Evolutionary conservation across 306 rosid species (phyloP), one percentile per base, ranked within the genome.

Genomic region (Erythrophleum fordii): DNA sequence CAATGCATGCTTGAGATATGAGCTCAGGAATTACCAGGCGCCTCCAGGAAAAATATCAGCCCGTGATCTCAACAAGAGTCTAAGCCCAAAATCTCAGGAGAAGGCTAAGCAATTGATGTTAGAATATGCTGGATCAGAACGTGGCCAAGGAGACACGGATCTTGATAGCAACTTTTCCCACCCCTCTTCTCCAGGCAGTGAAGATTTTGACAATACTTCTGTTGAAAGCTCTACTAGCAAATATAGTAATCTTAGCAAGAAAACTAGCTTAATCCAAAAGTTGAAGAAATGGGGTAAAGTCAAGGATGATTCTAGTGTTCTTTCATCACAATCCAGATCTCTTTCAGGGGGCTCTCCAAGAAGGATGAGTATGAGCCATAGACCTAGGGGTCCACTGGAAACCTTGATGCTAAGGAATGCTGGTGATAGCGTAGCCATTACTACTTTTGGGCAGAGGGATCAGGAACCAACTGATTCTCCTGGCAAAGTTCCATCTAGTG

Each of bases 171-270:
- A 96, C 82, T 89, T 89, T 78, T 96, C 98, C 65, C 98, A 96
- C 52, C 98, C 98, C 13, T 95, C 99, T 76, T 95, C 99, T 79
- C 98, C 99, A 5, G 97, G 99, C 79, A 96, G 99, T 83, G 99
- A 96, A 81, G 99, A 96, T 81, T 90, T 93, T 77, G 99, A 93
- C 61, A 96, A 92, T 88, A 88, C 87, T 72, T 96, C 98, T 25
- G 84, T 93, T 17, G 97, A 96, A 73, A 95, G 99, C 89, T 90
- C 85, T 49, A 79, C 31, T 0, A 90, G 96, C 82, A 91, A 90
- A 81, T 80, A 87, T 56, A 90, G 92, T 72, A 91, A 72, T 80
- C 79, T 93, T 65, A 90, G 89, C 86, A 92, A 91, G 92, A 91
- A 89, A 86, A 80, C 96, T 74, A 73, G 94, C 88, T 81, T 96